A percentile compares a stretch with the other conserved stretches of the same genome.
Evolutionary conservation across 345 rosid genomes (phyloP).

Genomic region (Bruguiera sexangula): DNA sequence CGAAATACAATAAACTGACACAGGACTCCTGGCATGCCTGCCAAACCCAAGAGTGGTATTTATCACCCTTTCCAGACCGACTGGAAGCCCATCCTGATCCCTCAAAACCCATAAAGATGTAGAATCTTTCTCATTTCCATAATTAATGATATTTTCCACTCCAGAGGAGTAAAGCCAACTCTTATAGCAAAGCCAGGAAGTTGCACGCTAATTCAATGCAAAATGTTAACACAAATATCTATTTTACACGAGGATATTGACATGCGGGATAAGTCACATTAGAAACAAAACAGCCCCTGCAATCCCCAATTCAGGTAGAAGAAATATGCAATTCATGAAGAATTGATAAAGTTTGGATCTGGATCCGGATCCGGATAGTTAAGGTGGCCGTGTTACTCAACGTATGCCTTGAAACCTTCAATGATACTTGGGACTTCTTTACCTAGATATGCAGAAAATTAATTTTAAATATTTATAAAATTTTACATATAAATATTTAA

Average conservation of each 20-base stretch:
- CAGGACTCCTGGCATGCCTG: too few relatives aligned
- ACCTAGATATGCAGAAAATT: too few relatives aligned
- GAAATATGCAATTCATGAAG: constrained; percentile 1
- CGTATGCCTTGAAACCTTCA: constrained; percentile 15
- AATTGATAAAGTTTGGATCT: neutral
- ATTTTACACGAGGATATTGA: constrained; percentile 25
- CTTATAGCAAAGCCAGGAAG: neutral
- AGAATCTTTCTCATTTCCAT: too few relatives aligned
- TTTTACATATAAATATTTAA: too few relatives aligned
- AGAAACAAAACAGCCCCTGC: constrained; percentile 7
- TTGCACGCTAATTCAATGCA: constrained; percentile 12
- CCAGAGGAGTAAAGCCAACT: neutral
- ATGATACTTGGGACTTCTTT: neutral
- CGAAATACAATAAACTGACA: too few relatives aligned
- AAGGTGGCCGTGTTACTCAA: neutral
- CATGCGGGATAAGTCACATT: constrained; percentile 3
- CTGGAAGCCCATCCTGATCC: too few relatives aligned
- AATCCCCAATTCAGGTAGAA: constrained; percentile 9
- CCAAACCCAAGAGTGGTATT: too few relatives aligned
- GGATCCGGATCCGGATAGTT: neutral
- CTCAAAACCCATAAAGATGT: too few relatives aligned
- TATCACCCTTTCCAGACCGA: too few relatives aligned
- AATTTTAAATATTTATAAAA: too few relatives aligned
- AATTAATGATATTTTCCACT: neutral
- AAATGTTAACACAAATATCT: constrained; percentile 11